Evolutionary conservation across 225 moss, liverwort and hornwort genomes (phyloP).

Genomic region (Rhytidiadelphus loreus): DNA sequence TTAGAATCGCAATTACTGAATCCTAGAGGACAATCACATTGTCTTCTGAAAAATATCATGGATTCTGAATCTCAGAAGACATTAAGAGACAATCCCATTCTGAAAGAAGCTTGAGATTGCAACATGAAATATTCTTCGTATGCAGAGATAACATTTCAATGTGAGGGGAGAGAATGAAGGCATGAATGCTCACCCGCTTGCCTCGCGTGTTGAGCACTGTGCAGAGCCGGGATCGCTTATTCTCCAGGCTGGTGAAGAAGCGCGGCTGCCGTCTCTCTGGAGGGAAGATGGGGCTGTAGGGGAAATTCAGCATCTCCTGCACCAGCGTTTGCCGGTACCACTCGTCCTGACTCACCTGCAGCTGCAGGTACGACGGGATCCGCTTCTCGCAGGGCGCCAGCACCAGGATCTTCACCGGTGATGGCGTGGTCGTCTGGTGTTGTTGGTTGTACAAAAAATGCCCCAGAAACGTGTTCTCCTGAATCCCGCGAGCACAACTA

Average conservation of each 20-base stretch:
- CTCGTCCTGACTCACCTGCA: constrained; percentile 17
- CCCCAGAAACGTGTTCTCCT: constrained; percentile 18
- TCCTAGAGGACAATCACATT: background rate
- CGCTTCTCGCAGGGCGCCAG: constrained; percentile 11
- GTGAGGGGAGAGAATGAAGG: background rate
- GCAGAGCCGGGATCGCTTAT: constrained; percentile 22
- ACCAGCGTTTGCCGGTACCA: constrained; percentile 16
- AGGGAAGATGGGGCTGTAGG: constrained; percentile 27
- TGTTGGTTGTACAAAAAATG: constrained; percentile 8
- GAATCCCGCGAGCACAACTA: background rate
- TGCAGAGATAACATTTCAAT: background rate
- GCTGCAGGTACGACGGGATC: constrained; percentile 16
- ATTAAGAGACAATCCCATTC: background rate
- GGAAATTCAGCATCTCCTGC: constrained; percentile 23
- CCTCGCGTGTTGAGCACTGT: constrained; percentile 21
- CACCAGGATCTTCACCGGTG: constrained; percentile 17
- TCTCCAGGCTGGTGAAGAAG: constrained; percentile 32
- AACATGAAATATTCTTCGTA: background rate
- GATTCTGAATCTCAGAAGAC: background rate
- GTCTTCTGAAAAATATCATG: background rate
- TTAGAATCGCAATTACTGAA: background rate
- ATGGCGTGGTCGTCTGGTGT: background rate
- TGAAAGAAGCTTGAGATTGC: background rate
- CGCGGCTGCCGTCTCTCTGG: constrained; percentile 20
- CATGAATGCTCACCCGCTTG: constrained; percentile 5